Evolutionary conservation across 2,329 filamentous ascomycete genomes (phyloP).

Genomic region (Scytalidium sp.): DNA sequence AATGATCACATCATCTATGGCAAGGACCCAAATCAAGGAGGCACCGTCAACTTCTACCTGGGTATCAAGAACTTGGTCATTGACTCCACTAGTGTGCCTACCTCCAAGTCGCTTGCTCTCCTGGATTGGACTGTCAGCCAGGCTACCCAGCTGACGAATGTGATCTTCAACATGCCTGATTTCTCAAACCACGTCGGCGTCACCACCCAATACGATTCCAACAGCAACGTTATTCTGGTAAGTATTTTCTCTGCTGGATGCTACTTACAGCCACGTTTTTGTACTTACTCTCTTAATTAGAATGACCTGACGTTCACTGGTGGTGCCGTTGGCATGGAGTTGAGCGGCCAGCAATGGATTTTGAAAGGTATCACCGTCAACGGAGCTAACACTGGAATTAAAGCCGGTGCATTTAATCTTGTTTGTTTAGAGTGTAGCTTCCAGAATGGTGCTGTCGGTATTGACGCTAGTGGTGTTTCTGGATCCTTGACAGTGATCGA

Average conservation of each 20-base stretch:
- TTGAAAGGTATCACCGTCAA: conserved; percentile 46
- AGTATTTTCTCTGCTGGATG: neutral
- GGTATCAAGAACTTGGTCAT: conserved; percentile 28
- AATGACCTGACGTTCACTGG: conserved; percentile 57
- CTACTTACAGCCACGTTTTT: no score
- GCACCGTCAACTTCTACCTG: conserved; percentile 29
- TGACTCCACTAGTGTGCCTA: conserved; percentile 24
- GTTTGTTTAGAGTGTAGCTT: conserved; percentile 1
- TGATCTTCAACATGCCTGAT: conserved; percentile 28
- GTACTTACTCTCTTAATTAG: no score
- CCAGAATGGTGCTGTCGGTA: neutral
- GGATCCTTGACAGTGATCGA: neutral
- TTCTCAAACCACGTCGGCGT: conserved; percentile 24
- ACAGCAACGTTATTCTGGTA: conserved; percentile 1
- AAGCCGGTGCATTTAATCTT: neutral
- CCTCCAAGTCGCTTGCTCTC: conserved; percentile 18
- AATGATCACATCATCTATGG: conserved; percentile 28
- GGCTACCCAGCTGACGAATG: conserved; percentile 28
- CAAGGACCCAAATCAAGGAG: conserved; percentile 17
- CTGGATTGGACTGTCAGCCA: conserved; percentile 32
- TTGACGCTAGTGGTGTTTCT: neutral
- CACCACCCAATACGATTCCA: conserved; percentile 1
- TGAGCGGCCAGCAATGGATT: conserved; percentile 64
- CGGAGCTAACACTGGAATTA: neutral
- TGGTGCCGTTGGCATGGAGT: conserved; percentile 55